Conservation (phyloP, 495 filamentous ascomycete species). For the Glonium stellatum region DNA sequence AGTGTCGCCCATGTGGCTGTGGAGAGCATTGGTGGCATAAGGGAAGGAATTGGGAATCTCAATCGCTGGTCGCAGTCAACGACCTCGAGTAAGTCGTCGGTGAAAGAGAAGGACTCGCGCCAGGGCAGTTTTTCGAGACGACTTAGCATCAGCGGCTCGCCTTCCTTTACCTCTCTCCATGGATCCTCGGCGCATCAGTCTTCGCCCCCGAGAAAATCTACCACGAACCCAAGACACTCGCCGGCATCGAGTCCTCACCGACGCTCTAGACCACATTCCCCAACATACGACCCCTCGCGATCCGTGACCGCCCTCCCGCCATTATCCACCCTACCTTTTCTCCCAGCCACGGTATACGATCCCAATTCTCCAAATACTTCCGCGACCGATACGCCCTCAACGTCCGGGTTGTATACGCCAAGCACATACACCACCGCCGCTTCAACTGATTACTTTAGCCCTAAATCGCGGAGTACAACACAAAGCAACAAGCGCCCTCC, state of each 20-base stretch:
- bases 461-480: slow-evolving; percentile 6
- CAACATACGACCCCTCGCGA: slow-evolving; percentile 21
- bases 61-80: slow-evolving; percentile 83
- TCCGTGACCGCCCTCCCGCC: slow-evolving; percentile 31
- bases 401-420: slow-evolving; percentile 18
- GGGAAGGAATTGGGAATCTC: slow-evolving; percentile 62
- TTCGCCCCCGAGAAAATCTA: slow-evolving; percentile 14
- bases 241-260: slow-evolving; percentile 30
- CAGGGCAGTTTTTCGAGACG: slow-evolving; percentile 47
- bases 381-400: slow-evolving; percentile 16
- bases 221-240: slow-evolving; percentile 21
- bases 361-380: slow-evolving; percentile 28
- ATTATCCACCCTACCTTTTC: slow-evolving; percentile 28
- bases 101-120: slow-evolving; percentile 41
- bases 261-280: slow-evolving; percentile 23
- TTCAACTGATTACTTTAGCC: slow-evolving; percentile 24
- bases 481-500: slow-evolving; percentile 12
- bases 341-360: slow-evolving; percentile 31
- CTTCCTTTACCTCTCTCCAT: slow-evolving; percentile 22
- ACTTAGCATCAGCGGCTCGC: slow-evolving; percentile 40
- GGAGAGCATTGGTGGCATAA: slow-evolving; percentile 43
- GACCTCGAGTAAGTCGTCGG: slow-evolving; percentile 57
- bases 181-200: slow-evolving; percentile 20
- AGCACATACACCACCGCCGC: slow-evolving; percentile 18
- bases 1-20: slow-evolving; percentile 31